Conservation (phyloP, 208 protist genomes). For the Wallacemonas sp. region DNA sequence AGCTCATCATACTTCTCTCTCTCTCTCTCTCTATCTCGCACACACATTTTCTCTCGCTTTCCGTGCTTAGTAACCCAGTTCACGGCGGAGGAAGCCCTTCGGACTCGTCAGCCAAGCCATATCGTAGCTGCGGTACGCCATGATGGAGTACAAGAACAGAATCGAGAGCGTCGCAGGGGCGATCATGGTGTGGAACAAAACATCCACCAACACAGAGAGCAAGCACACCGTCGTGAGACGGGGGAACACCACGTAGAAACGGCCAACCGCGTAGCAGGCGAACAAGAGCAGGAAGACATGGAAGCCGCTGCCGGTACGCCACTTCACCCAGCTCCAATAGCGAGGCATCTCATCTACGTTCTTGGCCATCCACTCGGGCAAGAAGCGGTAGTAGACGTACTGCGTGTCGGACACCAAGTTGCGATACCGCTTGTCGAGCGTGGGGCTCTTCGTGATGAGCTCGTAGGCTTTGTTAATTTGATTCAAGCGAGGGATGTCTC, state of each 20-base stretch:
- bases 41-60: constrained; percentile 13
- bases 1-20: background rate
- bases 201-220: constrained; percentile 57
- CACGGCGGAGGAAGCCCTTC: constrained; percentile 80
- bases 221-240: constrained; percentile 68
- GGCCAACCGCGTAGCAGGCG: constrained; percentile 72
- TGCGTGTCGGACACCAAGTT: constrained; percentile 85
- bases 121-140: constrained; percentile 77
- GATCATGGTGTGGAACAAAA: constrained; percentile 86
- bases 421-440: constrained; percentile 85
- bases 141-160: constrained; percentile 84
- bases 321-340: constrained; percentile 89
- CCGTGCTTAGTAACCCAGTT: constrained; percentile 75
- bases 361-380: constrained; percentile 90
- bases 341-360: constrained; percentile 93
- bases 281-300: constrained; percentile 63
- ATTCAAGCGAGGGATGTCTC: constrained; percentile 80
- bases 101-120: constrained; percentile 91
- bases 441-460: constrained; percentile 87
- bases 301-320: constrained; percentile 67
- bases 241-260: constrained; percentile 75
- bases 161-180: constrained; percentile 81
- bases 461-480: constrained; percentile 91
- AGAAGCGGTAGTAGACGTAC: constrained; percentile 87
- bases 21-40: background rate